phyloP scores from a whole-genome alignment of 1,284 basidiomycete species.

The Apiotrichum sp. region DNA sequence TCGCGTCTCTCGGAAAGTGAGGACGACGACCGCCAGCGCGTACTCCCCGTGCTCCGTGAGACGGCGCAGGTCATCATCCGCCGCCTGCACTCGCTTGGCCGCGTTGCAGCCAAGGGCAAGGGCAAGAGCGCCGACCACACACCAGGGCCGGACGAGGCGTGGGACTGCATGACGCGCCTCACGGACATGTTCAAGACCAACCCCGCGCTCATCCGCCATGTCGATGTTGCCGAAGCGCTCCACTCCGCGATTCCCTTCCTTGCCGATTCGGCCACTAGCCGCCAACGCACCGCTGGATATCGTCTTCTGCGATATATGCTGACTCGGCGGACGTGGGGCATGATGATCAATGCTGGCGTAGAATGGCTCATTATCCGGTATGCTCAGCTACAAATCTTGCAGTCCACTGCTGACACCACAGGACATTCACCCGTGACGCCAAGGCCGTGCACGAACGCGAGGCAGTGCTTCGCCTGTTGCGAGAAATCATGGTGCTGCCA shows the following conservation, averaged over 20 bases:
- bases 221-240: slow-evolving; percentile 64
- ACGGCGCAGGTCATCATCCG: slow-evolving; percentile 15
- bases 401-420: slow-evolving; percentile 36
- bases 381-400: slow-evolving; percentile 18
- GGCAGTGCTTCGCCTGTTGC: slow-evolving; percentile 86
- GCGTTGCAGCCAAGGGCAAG: slow-evolving; percentile 19
- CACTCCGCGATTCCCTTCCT: slow-evolving; percentile 70
- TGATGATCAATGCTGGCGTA: slow-evolving; percentile 50
- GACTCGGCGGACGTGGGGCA: slow-evolving; percentile 52
- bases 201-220: slow-evolving; percentile 67
- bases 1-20: slow-evolving; percentile 2
- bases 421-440: slow-evolving; percentile 76
- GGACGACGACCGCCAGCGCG: slow-evolving; percentile 8
- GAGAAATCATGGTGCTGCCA: slow-evolving; percentile 60
- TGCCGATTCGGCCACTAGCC: slow-evolving; percentile 65
- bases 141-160: slow-evolving; percentile 21
- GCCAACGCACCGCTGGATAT: slow-evolving; percentile 77
- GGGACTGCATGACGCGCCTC: slow-evolving; percentile 57
- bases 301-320: slow-evolving; percentile 76
- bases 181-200: slow-evolving; percentile 66
- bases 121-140: slow-evolving; percentile 11
- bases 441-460: slow-evolving; percentile 78
- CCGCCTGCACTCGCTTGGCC: slow-evolving; percentile 17
- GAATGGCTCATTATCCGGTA: slow-evolving; percentile 88
- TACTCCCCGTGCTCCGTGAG: slow-evolving; percentile 22